These are phyloP conservation scores for Ilyonectria robusta DNA, from an alignment of 2,329 filamentous ascomycete species.

Conservation along the genomic window DNA sequence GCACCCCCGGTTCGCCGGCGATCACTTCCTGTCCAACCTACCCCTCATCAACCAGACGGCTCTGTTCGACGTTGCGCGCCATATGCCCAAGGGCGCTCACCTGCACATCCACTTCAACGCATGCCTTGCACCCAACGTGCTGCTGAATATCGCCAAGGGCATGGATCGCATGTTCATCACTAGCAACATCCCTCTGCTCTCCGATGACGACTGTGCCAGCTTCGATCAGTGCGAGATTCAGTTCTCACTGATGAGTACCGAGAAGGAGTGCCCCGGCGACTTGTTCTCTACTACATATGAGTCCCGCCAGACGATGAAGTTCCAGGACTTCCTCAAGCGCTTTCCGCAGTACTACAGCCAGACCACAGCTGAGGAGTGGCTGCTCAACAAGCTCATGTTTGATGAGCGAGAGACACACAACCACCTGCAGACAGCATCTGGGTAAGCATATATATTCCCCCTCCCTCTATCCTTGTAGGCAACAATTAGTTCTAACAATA, in stretches of 20 bases:
- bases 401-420: constrained; percentile 72
- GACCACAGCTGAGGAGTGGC: constrained; percentile 64
- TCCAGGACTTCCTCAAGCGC: constrained; percentile 57
- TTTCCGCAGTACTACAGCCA: constrained; percentile 49
- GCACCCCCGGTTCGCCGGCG: constrained; percentile 63
- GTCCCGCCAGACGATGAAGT: constrained; percentile 60
- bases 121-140: constrained; percentile 73
- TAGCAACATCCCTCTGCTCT: constrained; percentile 66
- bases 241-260: constrained; percentile 66
- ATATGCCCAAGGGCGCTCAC: constrained; percentile 80
- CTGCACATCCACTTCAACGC: constrained; percentile 85
- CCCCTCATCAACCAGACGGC: constrained; percentile 68
- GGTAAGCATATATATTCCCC: constrained; percentile 58
- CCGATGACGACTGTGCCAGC: constrained; percentile 56
- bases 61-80: constrained; percentile 68
- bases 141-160: constrained; percentile 68
- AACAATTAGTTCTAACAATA: constrained; percentile 17
- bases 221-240: constrained; percentile 72
- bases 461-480: neutral
- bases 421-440: constrained; percentile 63
- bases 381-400: constrained; percentile 74
- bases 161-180: constrained; percentile 79
- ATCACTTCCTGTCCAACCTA: constrained; percentile 72
- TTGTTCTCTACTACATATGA: constrained; percentile 67
- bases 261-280: constrained; percentile 55